Percentiles rank a stretch among this genome's conserved stretches.
Conservation (phyloP, 2,329 filamentous ascomycete genomes). For the Ceratocystis destructans region DNA sequence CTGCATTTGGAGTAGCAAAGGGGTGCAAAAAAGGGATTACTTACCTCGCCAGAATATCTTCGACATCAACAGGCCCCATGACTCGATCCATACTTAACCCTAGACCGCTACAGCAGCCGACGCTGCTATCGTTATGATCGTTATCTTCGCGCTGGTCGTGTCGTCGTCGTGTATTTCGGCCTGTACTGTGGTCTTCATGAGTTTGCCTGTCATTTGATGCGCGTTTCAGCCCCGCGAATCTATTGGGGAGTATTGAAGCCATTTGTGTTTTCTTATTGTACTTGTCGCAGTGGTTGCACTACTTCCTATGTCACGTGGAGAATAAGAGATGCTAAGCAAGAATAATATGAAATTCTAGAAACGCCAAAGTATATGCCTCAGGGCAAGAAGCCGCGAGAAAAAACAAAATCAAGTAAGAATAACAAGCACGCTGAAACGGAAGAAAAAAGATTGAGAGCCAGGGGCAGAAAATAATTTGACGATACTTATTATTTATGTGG, state of each 20-base stretch:
- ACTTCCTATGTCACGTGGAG: background rate
- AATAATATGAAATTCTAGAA: background rate
- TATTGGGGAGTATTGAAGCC: background rate
- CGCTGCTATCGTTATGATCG: no score
- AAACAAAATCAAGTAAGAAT: background rate
- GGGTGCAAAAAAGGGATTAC: background rate
- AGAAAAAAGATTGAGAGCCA: background rate
- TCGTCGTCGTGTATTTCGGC: background rate
- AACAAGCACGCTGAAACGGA: background rate
- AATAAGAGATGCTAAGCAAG: background rate
- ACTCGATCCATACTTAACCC: slow-evolving; percentile 1
- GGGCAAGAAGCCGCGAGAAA: background rate
- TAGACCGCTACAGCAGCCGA: background rate
- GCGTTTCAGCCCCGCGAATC: background rate
- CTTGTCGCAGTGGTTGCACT: background rate
- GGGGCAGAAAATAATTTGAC: background rate
- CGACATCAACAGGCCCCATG: slow-evolving; percentile 10
- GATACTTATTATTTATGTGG: background rate
- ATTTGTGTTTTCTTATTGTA: background rate
- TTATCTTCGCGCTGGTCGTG: background rate
- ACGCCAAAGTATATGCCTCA: background rate
- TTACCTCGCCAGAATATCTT: slow-evolving; percentile 7
- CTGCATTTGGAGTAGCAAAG: no score
- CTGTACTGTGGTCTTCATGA: background rate
- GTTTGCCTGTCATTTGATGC: background rate